Percentiles rank a stretch among this genome's conserved stretches.
These are phyloP conservation scores for Chlorencoelia australis DNA, from an alignment of 2,329 filamentous ascomycete genomes.

Conservation along the genomic window DNA sequence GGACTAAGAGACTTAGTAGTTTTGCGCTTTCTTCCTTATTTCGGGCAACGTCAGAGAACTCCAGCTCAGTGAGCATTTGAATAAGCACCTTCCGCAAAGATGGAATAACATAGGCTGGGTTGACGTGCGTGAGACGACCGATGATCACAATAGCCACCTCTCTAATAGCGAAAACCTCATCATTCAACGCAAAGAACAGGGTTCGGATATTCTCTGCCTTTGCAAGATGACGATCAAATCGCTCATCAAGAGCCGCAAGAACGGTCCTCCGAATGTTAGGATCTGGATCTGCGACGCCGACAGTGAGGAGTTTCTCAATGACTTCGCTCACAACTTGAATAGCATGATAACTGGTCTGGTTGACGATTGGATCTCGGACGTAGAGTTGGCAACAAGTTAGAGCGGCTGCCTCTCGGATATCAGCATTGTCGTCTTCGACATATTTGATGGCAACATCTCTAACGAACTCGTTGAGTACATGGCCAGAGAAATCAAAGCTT, in stretches of 20 bases:
- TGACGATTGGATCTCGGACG: conserved; percentile 91
- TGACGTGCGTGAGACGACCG: conserved; percentile 79
- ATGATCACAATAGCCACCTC: conserved; percentile 96
- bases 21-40: conserved; percentile 97
- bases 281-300: conserved; percentile 87
- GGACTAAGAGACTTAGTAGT: conserved; percentile 82
- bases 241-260: conserved; percentile 76
- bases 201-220: conserved; percentile 97
- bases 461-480: conserved; percentile 96
- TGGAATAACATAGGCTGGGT: conserved; percentile 95
- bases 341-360: conserved; percentile 93
- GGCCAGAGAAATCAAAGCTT: conserved; percentile 91
- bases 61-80: conserved; percentile 90
- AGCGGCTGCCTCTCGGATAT: conserved; percentile 87
- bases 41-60: conserved; percentile 86
- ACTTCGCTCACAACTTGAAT: conserved; percentile 97
- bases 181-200: conserved; percentile 88
- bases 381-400: conserved; percentile 97
- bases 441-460: conserved; percentile 97
- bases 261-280: conserved; percentile 83
- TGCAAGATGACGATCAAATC: conserved; percentile 93
- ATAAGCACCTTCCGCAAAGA: conserved; percentile 90
- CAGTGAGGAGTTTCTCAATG: conserved; percentile 90
- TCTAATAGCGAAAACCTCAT: conserved; percentile 84
- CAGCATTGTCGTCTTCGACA: conserved; percentile 88